phyloP scores from a whole-genome alignment of 2,329 filamentous ascomycete genomes.

The Hypoxylon sp. region DNA sequence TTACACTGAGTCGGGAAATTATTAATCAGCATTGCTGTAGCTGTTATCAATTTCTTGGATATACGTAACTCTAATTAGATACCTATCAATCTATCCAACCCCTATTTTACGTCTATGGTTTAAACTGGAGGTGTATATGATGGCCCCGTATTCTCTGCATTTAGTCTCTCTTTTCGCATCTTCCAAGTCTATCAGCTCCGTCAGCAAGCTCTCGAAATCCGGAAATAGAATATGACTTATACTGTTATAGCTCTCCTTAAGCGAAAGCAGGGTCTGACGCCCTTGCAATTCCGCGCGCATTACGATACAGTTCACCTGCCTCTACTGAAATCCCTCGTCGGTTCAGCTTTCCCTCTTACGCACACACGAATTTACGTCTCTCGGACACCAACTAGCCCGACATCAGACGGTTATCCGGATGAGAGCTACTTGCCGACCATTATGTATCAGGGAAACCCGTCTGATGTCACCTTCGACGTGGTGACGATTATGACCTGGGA shows the following conservation, averaged over 20 bases:
- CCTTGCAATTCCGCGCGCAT: slow-evolving; percentile 45
- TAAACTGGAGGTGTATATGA: no score
- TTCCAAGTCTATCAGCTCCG: no score
- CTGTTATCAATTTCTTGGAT: no score
- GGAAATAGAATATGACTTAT: slow-evolving; percentile 3
- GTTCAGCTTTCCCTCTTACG: slow-evolving; percentile 10
- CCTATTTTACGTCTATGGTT: no score
- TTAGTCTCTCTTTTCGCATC: no score
- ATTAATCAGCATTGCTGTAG: no score
- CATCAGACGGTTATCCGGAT: neutral
- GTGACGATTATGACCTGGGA: neutral
- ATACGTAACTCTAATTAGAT: no score
- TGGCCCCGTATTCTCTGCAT: no score
- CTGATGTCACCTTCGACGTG: neutral
- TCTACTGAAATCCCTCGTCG: slow-evolving; percentile 31
- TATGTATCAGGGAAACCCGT: neutral
- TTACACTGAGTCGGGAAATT: no score
- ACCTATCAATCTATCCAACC: no score
- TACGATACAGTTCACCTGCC: slow-evolving; percentile 22
- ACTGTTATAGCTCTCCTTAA: slow-evolving; percentile 11
- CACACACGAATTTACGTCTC: slow-evolving; percentile 20
- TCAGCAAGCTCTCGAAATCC: no score
- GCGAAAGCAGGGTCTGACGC: slow-evolving; percentile 45
- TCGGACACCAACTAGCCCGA: slow-evolving; percentile 3
- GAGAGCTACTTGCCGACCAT: neutral